Percentiles rank a stretch among this genome's conserved stretches.
phyloP scores from a whole-genome alignment of 352 stramenopile genomes.

The Globisporangium mamillatum region DNA sequence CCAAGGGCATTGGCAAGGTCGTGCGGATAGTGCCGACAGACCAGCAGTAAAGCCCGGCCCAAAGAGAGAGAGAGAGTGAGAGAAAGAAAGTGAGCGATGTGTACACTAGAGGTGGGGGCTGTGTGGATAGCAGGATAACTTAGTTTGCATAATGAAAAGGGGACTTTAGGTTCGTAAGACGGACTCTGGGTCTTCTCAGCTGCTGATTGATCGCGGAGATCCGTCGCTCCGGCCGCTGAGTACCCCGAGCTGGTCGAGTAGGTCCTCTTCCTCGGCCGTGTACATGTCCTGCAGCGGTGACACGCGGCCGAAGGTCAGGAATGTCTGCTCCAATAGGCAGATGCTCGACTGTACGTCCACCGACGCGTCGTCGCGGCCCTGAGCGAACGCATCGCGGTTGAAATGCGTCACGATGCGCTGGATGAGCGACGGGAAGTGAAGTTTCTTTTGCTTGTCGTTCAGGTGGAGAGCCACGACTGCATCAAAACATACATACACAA shows the following conservation, averaged over 20 bases:
- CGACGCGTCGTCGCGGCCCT: conserved; percentile 37
- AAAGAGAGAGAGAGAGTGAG: not conserved
- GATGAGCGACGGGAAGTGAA: conserved; percentile 40
- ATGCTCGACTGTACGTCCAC: conserved; percentile 67
- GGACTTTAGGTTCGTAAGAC: not conserved
- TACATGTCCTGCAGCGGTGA: conserved; percentile 78
- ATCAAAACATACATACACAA: not conserved
- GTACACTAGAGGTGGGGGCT: conserved; percentile 14
- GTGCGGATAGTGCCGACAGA: conserved; percentile 60
- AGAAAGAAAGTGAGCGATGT: conserved; percentile 3
- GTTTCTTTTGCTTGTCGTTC: conserved; percentile 35
- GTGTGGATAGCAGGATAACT: conserved; percentile 3
- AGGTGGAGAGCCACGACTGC: conserved; percentile 34
- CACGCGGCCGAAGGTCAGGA: conserved; percentile 43
- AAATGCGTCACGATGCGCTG: conserved; percentile 36
- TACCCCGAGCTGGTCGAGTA: conserved; percentile 50
- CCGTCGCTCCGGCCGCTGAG: conserved; percentile 22
- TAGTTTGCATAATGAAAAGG: not conserved
- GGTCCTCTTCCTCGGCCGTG: conserved; percentile 68
- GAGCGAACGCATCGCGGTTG: conserved; percentile 21
- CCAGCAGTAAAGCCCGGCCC: conserved; percentile 8
- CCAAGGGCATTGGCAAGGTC: conserved; percentile 96
- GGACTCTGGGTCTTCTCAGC: not conserved
- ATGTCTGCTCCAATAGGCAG: conserved; percentile 65
- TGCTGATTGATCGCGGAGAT: not conserved